phyloP scores from a whole-genome alignment of 2,329 filamentous ascomycete species.

The Nemania sp. region DNA sequence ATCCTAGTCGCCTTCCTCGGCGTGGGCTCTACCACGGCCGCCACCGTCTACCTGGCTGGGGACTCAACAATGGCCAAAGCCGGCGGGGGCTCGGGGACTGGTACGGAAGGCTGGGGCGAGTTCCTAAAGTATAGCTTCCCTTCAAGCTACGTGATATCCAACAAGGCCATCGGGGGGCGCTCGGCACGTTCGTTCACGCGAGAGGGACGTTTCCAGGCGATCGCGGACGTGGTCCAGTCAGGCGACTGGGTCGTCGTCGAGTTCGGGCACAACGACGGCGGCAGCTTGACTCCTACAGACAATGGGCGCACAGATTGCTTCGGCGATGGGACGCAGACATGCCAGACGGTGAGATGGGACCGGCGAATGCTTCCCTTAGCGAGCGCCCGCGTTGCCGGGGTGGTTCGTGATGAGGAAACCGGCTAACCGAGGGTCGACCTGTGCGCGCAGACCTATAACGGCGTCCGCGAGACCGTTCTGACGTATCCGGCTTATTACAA shows the following conservation, averaged over 20 bases:
- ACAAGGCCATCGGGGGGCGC: constrained; percentile 68
- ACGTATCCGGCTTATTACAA: constrained; percentile 65
- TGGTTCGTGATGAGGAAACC: background rate
- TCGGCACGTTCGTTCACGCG: constrained; percentile 68
- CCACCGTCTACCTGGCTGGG: constrained; percentile 60
- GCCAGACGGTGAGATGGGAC: constrained; percentile 44
- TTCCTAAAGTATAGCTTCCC: constrained; percentile 58
- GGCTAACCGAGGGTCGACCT: background rate
- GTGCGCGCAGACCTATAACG: constrained; percentile 50
- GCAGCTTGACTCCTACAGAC: constrained; percentile 56
- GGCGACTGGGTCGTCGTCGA: constrained; percentile 73
- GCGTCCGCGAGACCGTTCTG: constrained; percentile 58
- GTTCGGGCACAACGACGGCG: constrained; percentile 75
- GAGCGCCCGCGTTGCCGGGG: background rate
- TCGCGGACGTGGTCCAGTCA: constrained; percentile 55
- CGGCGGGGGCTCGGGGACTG: constrained; percentile 48
- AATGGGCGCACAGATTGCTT: constrained; percentile 65
- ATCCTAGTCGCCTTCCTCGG: constrained; percentile 21
- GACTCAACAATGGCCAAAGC: constrained; percentile 64
- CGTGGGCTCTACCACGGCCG: constrained; percentile 28
- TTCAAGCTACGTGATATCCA: constrained; percentile 54
- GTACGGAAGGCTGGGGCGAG: constrained; percentile 62
- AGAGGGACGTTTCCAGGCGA: constrained; percentile 65
- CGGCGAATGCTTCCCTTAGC: background rate
- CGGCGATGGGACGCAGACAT: constrained; percentile 58